Evolutionary conservation across 306 rosid species (phyloP), one percentile per base, ranked within the genome.

Genomic region (Prunus campanulata): DNA sequence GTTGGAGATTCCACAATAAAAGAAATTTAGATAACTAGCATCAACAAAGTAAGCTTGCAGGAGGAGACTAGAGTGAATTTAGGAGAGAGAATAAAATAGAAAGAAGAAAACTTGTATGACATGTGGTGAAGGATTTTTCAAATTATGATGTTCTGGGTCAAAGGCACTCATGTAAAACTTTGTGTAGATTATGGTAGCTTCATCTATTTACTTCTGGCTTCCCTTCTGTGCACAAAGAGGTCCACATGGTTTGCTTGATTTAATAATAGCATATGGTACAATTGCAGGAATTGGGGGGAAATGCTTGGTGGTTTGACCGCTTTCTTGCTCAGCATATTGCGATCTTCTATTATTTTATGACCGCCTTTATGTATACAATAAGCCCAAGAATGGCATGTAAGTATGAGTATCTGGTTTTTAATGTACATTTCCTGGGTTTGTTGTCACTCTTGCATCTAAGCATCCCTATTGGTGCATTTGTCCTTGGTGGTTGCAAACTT

Each of bases 331-430:
- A 95, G 75, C 97, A 95, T 76, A 89, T 92, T 51, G 99, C 97
- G 1, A 49, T 92, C 70, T 77, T 79, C 78, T 95, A 95, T 85
- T 95, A 95, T 73, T 3, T 92, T 35, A 88, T 95, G 97, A 95
- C 96, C 2, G 93, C 69, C 74, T 20, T 91, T 39, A 95, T 91
- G 97, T 95, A 95, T 76, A 25, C 74, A 18, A 32, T 95, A 79
- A 95, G 97, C 90, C 99, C 99, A 29, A 88, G 99, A 86, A 95
- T 95, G 99, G 98, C 99, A 70, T 95, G 99, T 92, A 81, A 91
- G 99, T 89, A 64, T 71, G 49, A 49, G 50, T 67, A 39, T 76
- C 66, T 78, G 49, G 52, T 64, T 68, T 79, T 65, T 71, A 50
- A 47, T 54, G 50, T 59, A 54, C 20, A 30, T 81, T 78, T 10